Percentiles rank a stretch among this genome's conserved stretches.
phyloP scores from a whole-genome alignment of 192 early-diverging fungal species.

The Geranomyces michiganensis region DNA sequence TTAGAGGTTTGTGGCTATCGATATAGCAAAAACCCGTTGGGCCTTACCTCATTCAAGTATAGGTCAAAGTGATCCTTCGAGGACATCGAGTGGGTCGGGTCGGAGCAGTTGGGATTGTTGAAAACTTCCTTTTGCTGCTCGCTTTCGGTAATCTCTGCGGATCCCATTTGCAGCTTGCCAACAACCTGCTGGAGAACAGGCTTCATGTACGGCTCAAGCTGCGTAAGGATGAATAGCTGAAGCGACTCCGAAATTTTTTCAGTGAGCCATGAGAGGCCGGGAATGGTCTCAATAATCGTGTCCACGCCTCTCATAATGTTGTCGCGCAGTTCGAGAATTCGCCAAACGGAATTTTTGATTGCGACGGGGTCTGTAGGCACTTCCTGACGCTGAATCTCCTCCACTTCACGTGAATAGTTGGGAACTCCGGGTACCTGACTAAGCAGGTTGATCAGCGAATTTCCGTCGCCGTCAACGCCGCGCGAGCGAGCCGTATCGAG shows the following conservation, averaged over 20 bases:
- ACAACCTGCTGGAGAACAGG: slow-evolving; percentile 28
- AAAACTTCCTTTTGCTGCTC: slow-evolving; percentile 29
- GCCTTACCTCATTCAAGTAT: slow-evolving; percentile 28
- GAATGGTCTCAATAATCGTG: slow-evolving; percentile 33
- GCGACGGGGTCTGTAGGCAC: not conserved
- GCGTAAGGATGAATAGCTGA: slow-evolving; percentile 21
- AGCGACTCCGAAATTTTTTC: slow-evolving; percentile 35
- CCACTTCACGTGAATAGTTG: slow-evolving; percentile 6
- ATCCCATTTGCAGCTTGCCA: slow-evolving; percentile 27
- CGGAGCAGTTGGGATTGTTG: slow-evolving; percentile 33
- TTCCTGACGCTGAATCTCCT: slow-evolving; percentile 6
- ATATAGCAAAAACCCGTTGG: not conserved
- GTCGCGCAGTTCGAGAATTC: slow-evolving; percentile 20
- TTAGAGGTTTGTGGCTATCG: not conserved
- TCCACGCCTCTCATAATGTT: slow-evolving; percentile 24
- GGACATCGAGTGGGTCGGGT: slow-evolving; percentile 34
- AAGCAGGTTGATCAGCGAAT: slow-evolving; percentile 11
- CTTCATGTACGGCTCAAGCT: slow-evolving; percentile 29
- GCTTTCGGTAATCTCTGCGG: slow-evolving; percentile 18
- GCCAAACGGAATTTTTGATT: slow-evolving; percentile 24
- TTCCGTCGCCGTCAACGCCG: not conserved
- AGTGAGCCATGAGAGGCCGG: slow-evolving; percentile 32
- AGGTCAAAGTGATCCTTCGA: slow-evolving; percentile 40
- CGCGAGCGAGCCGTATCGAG: slow-evolving; percentile 11
- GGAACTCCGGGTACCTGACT: slow-evolving; percentile 32